Percentiles rank a stretch among this genome's conserved stretches.
Conservation (phyloP, 169 alveolate genomes). For the Neospora caninum region DNA sequence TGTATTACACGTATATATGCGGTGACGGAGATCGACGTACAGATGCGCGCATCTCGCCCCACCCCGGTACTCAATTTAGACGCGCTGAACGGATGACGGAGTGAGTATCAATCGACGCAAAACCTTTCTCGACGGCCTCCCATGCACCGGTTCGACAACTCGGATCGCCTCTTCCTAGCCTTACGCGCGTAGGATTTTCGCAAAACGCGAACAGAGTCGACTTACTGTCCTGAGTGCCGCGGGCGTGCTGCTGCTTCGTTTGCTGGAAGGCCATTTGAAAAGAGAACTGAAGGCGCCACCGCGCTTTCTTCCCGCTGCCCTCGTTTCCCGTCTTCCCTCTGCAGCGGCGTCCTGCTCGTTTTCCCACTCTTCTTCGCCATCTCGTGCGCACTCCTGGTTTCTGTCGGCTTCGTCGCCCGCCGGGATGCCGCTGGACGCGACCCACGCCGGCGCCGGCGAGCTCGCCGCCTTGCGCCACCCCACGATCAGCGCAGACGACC, state of each 20-base stretch:
- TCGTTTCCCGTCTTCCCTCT: not conserved
- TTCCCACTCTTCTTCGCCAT: not conserved
- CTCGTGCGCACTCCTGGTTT: not conserved
- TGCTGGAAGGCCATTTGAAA: not conserved
- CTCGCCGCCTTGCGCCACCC: not conserved
- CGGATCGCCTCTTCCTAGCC: too few relatives aligned
- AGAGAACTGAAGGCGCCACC: not conserved
- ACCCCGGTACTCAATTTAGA: too few relatives aligned
- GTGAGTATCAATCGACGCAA: too few relatives aligned
- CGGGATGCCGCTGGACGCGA: not conserved
- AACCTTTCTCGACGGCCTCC: too few relatives aligned
- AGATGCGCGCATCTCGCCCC: not conserved
- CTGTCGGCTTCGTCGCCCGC: not conserved
- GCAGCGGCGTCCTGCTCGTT: not conserved
- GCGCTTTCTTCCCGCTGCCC: not conserved
- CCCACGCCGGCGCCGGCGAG: not conserved
- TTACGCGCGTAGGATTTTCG: too few relatives aligned
- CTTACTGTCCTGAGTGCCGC: not conserved
- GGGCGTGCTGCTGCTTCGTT: constrained; percentile 26
- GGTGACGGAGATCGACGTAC: not conserved
- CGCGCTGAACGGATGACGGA: too few relatives aligned
- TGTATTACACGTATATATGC: not conserved
- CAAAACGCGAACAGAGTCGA: too few relatives aligned
- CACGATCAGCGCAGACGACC: not conserved
- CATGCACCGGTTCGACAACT: too few relatives aligned